Percentiles rank a stretch among this genome's conserved stretches.
phyloP scores from a whole-genome alignment of 495 filamentous ascomycete species.

The Penicillium flavigenum region DNA sequence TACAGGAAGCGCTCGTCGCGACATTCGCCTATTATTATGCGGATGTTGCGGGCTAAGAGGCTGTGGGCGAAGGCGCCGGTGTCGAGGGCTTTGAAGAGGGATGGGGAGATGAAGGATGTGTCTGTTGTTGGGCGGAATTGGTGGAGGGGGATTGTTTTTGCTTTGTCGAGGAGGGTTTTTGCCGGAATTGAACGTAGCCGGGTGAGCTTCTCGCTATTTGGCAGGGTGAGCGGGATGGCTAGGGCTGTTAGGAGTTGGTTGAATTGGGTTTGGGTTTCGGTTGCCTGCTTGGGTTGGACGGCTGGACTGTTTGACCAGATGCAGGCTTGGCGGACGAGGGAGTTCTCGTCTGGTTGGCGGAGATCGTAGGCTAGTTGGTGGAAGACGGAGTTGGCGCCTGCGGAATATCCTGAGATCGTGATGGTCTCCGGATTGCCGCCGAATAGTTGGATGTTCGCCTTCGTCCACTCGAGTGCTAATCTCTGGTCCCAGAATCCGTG shows the following conservation, averaged over 20 bases:
- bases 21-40: slow-evolving; percentile 56
- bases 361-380: slow-evolving; percentile 59
- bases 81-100: slow-evolving; percentile 49
- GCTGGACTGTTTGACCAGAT: slow-evolving; percentile 59
- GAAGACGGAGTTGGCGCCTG: slow-evolving; percentile 63
- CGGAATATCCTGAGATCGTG: slow-evolving; percentile 65
- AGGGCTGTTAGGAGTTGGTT: slow-evolving; percentile 51
- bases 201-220: slow-evolving; percentile 44
- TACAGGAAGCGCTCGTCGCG: slow-evolving; percentile 55
- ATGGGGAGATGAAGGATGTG: slow-evolving; percentile 43
- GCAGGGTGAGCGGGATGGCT: slow-evolving; percentile 42
- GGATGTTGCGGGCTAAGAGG: slow-evolving; percentile 45
- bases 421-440: slow-evolving; percentile 63
- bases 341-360: slow-evolving; percentile 36
- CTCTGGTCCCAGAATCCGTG: slow-evolving; percentile 69
- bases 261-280: slow-evolving; percentile 53
- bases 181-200: slow-evolving; percentile 43
- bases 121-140: slow-evolving; percentile 58
- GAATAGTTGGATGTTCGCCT: slow-evolving; percentile 58
- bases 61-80: slow-evolving; percentile 46
- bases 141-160: slow-evolving; percentile 39
- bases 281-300: slow-evolving; percentile 50
- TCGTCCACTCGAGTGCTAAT: slow-evolving; percentile 63
- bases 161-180: slow-evolving; percentile 41
- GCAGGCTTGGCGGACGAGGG: slow-evolving; percentile 48